Percentiles rank a stretch among this genome's conserved stretches.
Evolutionary conservation across 2,329 filamentous ascomycete genomes (phyloP).

Genomic region (Magnaporthiopsis rhizophila): DNA sequence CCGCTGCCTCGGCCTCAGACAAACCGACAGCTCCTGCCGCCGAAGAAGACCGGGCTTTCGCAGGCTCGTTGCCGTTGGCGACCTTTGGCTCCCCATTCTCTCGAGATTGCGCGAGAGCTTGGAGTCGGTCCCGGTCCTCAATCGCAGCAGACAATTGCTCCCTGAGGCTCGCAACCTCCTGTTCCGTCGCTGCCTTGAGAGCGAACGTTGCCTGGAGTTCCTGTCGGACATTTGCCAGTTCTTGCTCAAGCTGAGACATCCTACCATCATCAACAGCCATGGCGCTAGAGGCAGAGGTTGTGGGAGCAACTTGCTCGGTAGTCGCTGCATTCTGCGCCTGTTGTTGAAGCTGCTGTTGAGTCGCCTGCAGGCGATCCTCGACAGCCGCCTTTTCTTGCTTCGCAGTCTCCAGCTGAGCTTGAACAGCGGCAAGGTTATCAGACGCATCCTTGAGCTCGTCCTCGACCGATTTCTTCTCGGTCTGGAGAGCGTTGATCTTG

Average conservation of each 20-base stretch:
- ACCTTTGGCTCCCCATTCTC: conserved; percentile 14
- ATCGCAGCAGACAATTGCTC: conserved; percentile 54
- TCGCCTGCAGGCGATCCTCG: conserved; percentile 21
- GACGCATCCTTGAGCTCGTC: conserved; percentile 38
- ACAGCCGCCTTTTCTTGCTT: conserved; percentile 25
- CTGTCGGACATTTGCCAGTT: conserved; percentile 41
- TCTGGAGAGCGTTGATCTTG: conserved; percentile 45
- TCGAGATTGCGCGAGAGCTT: conserved; percentile 29
- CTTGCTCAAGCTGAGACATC: conserved; percentile 37
- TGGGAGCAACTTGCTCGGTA: conserved; percentile 32
- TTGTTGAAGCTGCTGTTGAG: neutral
- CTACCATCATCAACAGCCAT: conserved; percentile 1
- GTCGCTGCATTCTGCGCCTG: conserved; percentile 23
- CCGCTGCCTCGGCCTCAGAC: conserved; percentile 50
- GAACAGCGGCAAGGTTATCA: conserved; percentile 26
- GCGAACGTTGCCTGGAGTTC: conserved; percentile 58
- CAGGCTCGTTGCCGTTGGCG: conserved; percentile 19
- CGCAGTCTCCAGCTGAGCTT: conserved; percentile 48
- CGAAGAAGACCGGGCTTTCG: conserved; percentile 4
- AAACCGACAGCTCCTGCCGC: conserved; percentile 23
- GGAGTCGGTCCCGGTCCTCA: conserved; percentile 56
- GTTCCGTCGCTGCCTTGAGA: conserved; percentile 62
- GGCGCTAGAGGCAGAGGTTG: conserved; percentile 9
- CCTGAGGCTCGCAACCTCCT: conserved; percentile 47
- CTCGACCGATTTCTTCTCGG: conserved; percentile 46